These are phyloP conservation scores for Leptosphaerulina australis DNA, from an alignment of 2,329 filamentous ascomycete species.

Conservation along the genomic window DNA sequence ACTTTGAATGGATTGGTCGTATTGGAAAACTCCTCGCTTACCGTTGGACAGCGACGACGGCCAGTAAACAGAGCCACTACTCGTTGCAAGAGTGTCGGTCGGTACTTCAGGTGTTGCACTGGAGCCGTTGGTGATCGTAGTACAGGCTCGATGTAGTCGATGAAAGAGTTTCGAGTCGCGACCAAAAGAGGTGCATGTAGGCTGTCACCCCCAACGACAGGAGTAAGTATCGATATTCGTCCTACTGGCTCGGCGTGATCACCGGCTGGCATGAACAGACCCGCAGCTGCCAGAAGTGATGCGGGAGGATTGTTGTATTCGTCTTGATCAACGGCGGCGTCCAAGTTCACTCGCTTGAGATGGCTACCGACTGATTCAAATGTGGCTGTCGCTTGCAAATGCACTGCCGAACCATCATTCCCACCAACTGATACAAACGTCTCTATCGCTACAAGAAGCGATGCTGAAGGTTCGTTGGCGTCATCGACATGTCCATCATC, in stretches of 20 bases:
- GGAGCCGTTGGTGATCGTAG: background rate
- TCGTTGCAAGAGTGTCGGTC: slow-evolving; percentile 4
- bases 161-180: background rate
- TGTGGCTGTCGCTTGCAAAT: no score
- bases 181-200: background rate
- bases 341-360: no score
- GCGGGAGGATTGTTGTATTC: background rate
- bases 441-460: background rate
- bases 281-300: background rate
- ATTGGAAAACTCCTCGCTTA: background rate
- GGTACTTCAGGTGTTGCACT: background rate
- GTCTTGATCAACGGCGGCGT: background rate
- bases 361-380: background rate
- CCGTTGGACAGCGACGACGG: background rate
- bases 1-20: no score
- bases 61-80: slow-evolving; percentile 22
- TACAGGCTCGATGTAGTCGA: background rate
- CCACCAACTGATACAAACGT: background rate
- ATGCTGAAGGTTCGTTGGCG: background rate
- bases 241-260: background rate
- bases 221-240: no score
- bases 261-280: background rate
- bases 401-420: no score
- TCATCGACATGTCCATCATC: background rate
- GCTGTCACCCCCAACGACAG: no score